Conservation (phyloP, 164 flowering plant genomes). For the Kingdonia uniflora region DNA sequence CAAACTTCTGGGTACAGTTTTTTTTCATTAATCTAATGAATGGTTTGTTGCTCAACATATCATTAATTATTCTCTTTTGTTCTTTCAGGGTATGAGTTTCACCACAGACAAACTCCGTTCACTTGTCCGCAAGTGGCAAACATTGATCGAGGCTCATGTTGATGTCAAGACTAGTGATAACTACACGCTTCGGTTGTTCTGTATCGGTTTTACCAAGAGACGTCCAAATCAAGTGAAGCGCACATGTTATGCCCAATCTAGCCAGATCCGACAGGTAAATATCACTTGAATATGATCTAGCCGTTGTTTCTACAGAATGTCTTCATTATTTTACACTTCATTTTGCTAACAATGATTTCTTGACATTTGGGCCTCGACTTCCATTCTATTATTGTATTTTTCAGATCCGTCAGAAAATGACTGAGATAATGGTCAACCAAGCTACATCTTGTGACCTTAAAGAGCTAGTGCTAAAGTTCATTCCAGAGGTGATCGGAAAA, state of each 20-base stretch:
- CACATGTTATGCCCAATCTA: constrained; percentile 28
- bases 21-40: too few relatives aligned
- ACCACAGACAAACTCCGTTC: constrained; percentile 33
- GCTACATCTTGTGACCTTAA: constrained; percentile 28
- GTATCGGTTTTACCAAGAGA: constrained; percentile 33
- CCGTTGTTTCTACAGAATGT: too few relatives aligned
- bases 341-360: too few relatives aligned
- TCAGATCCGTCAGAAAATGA: constrained; percentile 34
- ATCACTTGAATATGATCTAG: background rate
- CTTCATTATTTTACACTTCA: too few relatives aligned
- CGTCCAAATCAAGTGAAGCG: constrained; percentile 32
- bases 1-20: constrained; percentile 28
- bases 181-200: constrained; percentile 23
- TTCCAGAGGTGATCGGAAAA: constrained; percentile 32
- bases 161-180: constrained; percentile 33
- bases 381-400: background rate
- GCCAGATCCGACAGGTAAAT: constrained; percentile 29
- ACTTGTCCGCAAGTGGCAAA: constrained; percentile 36
- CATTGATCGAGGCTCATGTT: constrained; percentile 34
- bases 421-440: constrained; percentile 29
- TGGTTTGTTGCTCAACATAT: background rate
- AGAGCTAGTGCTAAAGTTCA: constrained; percentile 26
- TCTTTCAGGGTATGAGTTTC: constrained; percentile 26
- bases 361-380: too few relatives aligned
- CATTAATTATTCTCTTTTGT: background rate